Percentiles rank a stretch among this genome's conserved stretches.
phyloP scores from a whole-genome alignment of 2,329 filamentous ascomycete genomes.

The Cyclaneusma minus region DNA sequence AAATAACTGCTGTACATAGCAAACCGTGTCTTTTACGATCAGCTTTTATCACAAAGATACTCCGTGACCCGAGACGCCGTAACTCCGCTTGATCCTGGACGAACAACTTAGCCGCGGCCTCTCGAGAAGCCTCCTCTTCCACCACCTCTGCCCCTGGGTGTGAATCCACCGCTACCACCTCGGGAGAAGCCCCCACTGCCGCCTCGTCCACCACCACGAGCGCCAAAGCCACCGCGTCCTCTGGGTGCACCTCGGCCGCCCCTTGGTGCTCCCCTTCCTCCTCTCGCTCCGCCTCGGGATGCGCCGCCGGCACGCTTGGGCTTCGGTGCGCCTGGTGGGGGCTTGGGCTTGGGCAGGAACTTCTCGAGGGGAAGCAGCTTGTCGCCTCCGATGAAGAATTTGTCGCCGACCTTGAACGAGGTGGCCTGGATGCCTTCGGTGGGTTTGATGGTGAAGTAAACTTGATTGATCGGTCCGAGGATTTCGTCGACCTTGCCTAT shows the following conservation, averaged over 20 bases:
- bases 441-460: constrained; percentile 97
- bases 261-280: constrained; percentile 27
- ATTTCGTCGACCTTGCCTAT: constrained; percentile 98
- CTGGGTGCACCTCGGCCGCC: constrained; percentile 33
- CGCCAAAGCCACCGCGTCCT: constrained; percentile 34
- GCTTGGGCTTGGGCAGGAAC: constrained; percentile 92
- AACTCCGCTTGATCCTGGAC: too few species aligned
- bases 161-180: constrained; percentile 16
- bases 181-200: constrained; percentile 21
- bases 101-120: too few species aligned
- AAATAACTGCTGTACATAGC: too few species aligned
- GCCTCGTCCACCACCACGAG: constrained; percentile 22
- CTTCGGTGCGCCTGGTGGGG: constrained; percentile 48
- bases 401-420: constrained; percentile 92
- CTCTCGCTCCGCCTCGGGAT: constrained; percentile 28
- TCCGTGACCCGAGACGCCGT: too few species aligned
- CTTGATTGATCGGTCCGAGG: constrained; percentile 91
- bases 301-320: constrained; percentile 54
- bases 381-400: constrained; percentile 90
- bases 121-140: too few species aligned
- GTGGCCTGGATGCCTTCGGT: constrained; percentile 89
- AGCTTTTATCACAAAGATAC: too few species aligned
- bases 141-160: constrained; percentile 15
- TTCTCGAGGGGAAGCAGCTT: constrained; percentile 90
- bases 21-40: too few species aligned